Evolutionary conservation across 1,284 basidiomycete genomes (phyloP), one percentile per base, ranked within the genome.

Genomic region (Marasmius tenuissimus): DNA sequence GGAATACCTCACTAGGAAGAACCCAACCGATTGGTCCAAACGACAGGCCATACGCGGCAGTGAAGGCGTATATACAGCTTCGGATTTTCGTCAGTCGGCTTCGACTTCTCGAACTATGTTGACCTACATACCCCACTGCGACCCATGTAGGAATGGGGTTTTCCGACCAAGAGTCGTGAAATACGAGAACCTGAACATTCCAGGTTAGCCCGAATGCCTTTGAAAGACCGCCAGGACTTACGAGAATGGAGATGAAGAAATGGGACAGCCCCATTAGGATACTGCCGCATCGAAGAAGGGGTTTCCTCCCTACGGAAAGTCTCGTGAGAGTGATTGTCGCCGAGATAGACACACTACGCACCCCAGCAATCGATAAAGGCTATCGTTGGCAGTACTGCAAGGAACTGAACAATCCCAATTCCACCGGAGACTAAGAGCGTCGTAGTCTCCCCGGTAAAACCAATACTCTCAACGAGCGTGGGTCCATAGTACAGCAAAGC

Each of bases 21-120:
- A 93, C 85, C 92, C 94, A 96, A 11, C 88, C 91, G 66, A 93
- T 85, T 1, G 94, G 94, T 0, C 94, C 94, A 71, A 92, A 89
- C 42, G 91, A 93, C 49, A 88, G 76, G 2, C 93, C 93, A 71
- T 94, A 96, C 33, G 89, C 88, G 60, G 85, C 86, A 34, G 93
- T 94, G 77, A 94, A 96, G 10, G 82, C 69, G 72, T 93, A 94
- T 51, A 92, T 84, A 58, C 82, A 85, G 58, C 88, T 89, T 66
- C 65, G 67, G 57, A 18, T 58, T n/a, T 56, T 55, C 22, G 38
- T 57, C 35, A 55, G 63, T 61, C 20, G 38, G 10, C 4, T 27
- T 49, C 7, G n/a, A 27, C 45, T 57, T 27, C 18, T 37, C 48
- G 12, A 38, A 38, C 52, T 45, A 27, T 53, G 34, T 39, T 20